Conservation (phyloP, 306 rosid species). For the Castanospermum australe region DNA sequence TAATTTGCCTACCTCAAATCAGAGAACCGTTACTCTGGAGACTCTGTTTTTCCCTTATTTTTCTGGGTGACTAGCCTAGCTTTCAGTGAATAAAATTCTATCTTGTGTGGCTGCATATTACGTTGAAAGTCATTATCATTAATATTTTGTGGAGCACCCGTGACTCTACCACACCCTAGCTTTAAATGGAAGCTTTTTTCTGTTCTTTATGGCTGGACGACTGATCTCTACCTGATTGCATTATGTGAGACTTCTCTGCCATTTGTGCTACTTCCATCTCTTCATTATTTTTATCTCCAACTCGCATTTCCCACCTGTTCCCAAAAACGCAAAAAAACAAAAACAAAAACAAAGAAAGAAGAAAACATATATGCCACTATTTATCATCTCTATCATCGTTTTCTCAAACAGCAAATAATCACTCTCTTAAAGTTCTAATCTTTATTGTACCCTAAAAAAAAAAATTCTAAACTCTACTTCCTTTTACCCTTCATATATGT, state of each 20-base stretch:
- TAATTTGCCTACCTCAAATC: slow-evolving; percentile 3
- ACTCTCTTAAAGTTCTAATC: neutral
- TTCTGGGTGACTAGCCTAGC: neutral
- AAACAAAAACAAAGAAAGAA: neutral
- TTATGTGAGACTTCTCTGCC: neutral
- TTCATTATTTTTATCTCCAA: neutral
- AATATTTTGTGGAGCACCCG: neutral
- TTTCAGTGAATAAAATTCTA: neutral
- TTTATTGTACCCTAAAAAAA: too few relatives aligned
- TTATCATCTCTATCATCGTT: neutral
- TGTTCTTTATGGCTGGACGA: neutral
- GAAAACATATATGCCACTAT: neutral
- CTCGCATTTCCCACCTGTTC: neutral
- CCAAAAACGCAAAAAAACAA: too few relatives aligned
- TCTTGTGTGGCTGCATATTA: slow-evolving; percentile 1
- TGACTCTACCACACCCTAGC: neutral
- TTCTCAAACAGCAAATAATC: slow-evolving; percentile 1
- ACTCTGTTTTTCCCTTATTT: neutral
- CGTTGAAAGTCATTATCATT: neutral
- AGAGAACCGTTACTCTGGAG: neutral
- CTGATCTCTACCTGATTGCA: slow-evolving; percentile 20
- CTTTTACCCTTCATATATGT: neutral
- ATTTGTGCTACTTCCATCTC: slow-evolving; percentile 25
- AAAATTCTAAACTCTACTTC: neutral
- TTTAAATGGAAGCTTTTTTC: neutral